Conservation (phyloP, 768 basidiomycete genomes). For the Mycena vulgaris region DNA sequence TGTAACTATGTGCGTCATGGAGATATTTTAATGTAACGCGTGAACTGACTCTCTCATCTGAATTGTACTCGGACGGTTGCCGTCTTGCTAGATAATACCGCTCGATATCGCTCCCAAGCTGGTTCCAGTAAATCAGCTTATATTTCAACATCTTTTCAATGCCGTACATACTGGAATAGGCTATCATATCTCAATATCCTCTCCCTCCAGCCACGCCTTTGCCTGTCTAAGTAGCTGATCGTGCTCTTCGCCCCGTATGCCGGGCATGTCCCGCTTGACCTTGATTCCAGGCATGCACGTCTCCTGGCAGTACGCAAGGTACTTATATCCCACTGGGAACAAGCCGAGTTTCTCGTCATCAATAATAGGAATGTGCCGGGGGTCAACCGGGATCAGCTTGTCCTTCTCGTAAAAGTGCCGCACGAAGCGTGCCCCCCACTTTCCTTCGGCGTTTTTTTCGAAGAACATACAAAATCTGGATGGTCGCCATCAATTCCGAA, state of each 20-base stretch:
- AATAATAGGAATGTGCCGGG: slow-evolving; percentile 35
- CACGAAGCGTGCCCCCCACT: slow-evolving; percentile 42
- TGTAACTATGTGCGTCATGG: too few species aligned
- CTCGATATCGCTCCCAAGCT: too few species aligned
- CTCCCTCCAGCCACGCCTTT: slow-evolving; percentile 42
- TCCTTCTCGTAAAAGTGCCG: slow-evolving; percentile 46
- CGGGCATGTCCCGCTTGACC: slow-evolving; percentile 44
- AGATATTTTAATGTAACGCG: too few species aligned
- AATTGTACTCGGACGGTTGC: too few species aligned
- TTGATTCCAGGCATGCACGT: slow-evolving; percentile 39
- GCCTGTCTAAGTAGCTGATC: slow-evolving; percentile 38
- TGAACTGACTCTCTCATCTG: too few species aligned
- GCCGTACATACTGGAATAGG: too few species aligned
- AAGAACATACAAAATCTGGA: slow-evolving; percentile 43
- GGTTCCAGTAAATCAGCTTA: too few species aligned
- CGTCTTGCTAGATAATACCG: too few species aligned
- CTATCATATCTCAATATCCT: slow-evolving; percentile 34
- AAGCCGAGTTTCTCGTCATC: slow-evolving; percentile 38
- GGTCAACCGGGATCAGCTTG: slow-evolving; percentile 42
- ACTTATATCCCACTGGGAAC: slow-evolving; percentile 40
- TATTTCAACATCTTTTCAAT: too few species aligned
- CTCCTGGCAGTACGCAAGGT: slow-evolving; percentile 43
- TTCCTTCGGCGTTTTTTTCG: slow-evolving; percentile 29
- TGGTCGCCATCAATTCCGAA: background rate
- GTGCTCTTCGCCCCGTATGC: slow-evolving; percentile 40